phyloP scores from a whole-genome alignment of 2,329 filamentous ascomycete genomes.

The Aspergillus texensis region DNA sequence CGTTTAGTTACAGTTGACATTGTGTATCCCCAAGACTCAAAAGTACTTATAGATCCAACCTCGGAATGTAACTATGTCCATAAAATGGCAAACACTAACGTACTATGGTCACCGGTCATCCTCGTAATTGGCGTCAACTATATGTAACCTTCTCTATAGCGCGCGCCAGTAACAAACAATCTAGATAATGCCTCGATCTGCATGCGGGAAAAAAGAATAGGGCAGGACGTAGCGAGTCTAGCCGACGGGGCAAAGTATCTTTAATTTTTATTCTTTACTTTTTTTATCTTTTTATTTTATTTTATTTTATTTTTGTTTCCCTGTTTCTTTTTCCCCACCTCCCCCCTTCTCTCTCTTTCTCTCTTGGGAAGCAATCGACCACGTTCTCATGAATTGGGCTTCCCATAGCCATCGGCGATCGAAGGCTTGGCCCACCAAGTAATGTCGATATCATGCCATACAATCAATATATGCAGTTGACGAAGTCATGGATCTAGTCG shows the following conservation, averaged over 20 bases:
- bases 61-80: background rate
- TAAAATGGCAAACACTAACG: background rate
- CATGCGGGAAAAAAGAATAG: background rate
- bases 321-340: background rate
- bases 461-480: background rate
- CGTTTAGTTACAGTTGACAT: background rate
- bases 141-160: background rate
- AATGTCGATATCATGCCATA: background rate
- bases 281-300: background rate
- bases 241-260: background rate
- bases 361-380: background rate
- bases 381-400: background rate
- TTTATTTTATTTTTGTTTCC: too few species aligned
- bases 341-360: background rate
- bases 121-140: slow-evolving; percentile 3
- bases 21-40: background rate
- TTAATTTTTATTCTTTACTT: too few species aligned
- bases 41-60: background rate
- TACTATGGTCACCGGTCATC: background rate
- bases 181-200: background rate
- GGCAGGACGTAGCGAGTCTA: background rate
- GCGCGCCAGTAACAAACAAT: background rate
- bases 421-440: background rate
- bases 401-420: background rate
- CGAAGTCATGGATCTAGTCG: background rate